These are phyloP conservation scores for Globisporangium polare DNA, from an alignment of 352 stramenopile species.

Conservation along the genomic window DNA sequence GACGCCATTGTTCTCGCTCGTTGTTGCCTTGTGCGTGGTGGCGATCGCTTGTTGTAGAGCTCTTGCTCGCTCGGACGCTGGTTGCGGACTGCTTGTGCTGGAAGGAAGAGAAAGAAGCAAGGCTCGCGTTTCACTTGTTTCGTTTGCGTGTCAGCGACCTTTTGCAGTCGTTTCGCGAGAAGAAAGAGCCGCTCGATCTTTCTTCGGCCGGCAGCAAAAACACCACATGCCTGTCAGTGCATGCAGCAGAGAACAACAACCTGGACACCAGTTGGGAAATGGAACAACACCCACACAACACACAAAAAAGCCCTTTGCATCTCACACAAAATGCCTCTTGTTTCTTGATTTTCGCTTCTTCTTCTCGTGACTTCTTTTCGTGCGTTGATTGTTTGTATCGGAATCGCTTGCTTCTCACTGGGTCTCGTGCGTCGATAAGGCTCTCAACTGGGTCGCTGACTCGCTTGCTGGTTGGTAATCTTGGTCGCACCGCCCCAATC, in stretches of 20 bases:
- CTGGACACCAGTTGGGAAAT: too few relatives aligned
- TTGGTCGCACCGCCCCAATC: neutral
- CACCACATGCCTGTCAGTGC: neutral
- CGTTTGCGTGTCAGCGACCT: constrained; percentile 7
- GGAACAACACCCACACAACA: too few relatives aligned
- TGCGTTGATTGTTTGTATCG: neutral
- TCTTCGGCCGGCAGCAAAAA: neutral
- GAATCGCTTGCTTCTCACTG: neutral
- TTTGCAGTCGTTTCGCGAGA: constrained; percentile 8
- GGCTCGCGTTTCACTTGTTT: neutral
- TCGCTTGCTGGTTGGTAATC: too few relatives aligned
- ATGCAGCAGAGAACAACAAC: neutral
- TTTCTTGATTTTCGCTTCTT: neutral
- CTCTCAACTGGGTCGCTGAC: neutral
- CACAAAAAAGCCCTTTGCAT: neutral
- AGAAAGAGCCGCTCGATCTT: constrained; percentile 1
- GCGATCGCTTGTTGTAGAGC: neutral
- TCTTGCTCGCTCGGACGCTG: neutral
- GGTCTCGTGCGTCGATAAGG: neutral
- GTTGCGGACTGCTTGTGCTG: neutral
- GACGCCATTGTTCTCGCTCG: neutral
- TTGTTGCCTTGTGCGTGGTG: neutral
- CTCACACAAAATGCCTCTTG: neutral
- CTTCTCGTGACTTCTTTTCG: neutral
- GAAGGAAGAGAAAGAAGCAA: neutral